Evolutionary conservation across 2,329 filamentous ascomycete genomes (phyloP).

Genomic region (Pseudogymnoascus sp.): DNA sequence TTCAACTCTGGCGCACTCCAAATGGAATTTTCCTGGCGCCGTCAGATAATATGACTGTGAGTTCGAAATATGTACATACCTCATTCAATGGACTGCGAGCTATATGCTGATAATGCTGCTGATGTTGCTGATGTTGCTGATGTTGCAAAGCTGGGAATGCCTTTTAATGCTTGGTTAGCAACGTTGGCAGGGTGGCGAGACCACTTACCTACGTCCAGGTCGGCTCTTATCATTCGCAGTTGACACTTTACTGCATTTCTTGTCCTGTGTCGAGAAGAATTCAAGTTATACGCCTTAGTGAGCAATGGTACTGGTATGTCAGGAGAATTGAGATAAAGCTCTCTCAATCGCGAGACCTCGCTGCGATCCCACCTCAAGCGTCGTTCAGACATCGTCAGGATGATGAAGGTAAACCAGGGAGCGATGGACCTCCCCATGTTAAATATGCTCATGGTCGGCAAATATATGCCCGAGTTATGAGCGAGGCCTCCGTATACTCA

Average conservation of each 20-base stretch:
- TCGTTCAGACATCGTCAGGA: neutral
- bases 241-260: neutral
- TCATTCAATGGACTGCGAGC: neutral
- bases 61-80: neutral
- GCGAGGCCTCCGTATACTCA: neutral
- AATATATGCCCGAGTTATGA: neutral
- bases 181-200: neutral
- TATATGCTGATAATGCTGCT: neutral
- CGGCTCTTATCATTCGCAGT: neutral
- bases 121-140: neutral
- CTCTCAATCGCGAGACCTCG: neutral
- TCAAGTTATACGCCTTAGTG: neutral
- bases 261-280: neutral
- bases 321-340: neutral
- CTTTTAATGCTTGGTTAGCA: neutral
- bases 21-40: neutral
- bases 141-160: neutral
- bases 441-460: neutral
- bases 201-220: neutral
- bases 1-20: constrained; percentile 9
- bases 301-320: neutral
- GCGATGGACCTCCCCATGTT: neutral
- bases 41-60: neutral
- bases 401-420: neutral
- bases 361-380: neutral